A percentile compares a stretch with the other conserved stretches of the same genome.
Conservation (phyloP, 345 rosid species). For the Populus ilicifolia region DNA sequence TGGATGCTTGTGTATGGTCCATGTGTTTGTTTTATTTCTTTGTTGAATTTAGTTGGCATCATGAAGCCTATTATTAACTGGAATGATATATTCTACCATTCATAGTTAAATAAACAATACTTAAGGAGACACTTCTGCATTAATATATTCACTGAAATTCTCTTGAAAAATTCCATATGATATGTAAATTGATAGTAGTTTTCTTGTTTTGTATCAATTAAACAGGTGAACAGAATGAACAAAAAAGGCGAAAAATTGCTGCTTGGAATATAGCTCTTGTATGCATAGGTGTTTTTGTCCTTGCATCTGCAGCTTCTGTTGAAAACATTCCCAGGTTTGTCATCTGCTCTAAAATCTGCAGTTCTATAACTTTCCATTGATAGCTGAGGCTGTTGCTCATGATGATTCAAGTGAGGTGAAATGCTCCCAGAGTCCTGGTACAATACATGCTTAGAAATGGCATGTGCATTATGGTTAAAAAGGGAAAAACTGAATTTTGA, state of each 20-base stretch:
- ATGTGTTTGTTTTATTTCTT: too few species aligned
- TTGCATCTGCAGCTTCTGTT: slow-evolving; percentile 51
- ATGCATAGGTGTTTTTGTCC: slow-evolving; percentile 49
- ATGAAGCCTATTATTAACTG: too few species aligned
- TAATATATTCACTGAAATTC: neutral
- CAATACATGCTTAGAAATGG: neutral
- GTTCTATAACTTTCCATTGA: neutral
- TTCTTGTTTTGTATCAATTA: neutral
- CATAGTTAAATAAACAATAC: too few species aligned
- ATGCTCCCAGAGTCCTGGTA: neutral
- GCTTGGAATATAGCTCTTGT: slow-evolving; percentile 51
- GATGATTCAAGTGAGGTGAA: neutral
- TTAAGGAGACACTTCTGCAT: too few species aligned
- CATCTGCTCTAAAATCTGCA: neutral
- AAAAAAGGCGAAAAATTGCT: slow-evolving; percentile 52
- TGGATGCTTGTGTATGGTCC: too few species aligned
- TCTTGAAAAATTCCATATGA: neutral
- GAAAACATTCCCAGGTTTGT: slow-evolving; percentile 50
- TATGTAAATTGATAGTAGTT: neutral
- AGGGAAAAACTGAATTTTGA: too few species aligned
- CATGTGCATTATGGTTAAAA: neutral
- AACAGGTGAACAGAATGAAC: slow-evolving; percentile 39
- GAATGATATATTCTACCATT: too few species aligned
- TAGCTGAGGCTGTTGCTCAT: neutral
- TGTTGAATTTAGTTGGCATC: too few species aligned